These are phyloP conservation scores for Solanum clarkiae DNA, from an alignment of 257 asterid species.

Conservation along the genomic window DNA sequence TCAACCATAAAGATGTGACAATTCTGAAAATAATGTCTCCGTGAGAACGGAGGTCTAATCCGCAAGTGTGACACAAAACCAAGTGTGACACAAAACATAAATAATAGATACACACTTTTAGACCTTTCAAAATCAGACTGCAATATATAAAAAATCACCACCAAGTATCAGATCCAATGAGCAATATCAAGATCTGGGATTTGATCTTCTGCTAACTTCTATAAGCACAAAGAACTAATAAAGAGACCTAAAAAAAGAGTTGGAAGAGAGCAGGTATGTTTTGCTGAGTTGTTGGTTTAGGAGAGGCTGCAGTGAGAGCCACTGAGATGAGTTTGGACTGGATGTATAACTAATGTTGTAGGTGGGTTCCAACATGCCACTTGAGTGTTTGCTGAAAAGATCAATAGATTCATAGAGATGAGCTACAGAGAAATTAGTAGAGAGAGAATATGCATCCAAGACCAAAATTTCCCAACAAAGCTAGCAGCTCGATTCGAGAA, in stretches of 20 bases:
- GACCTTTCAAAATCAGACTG: not conserved
- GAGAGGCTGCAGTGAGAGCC: not conserved
- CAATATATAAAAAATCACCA: not conserved
- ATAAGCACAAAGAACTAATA: too few species aligned
- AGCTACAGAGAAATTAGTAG: not conserved
- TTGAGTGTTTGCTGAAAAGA: not conserved
- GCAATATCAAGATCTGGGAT: too few species aligned
- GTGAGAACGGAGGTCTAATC: not conserved
- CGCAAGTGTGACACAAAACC: not conserved
- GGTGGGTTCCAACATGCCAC: not conserved
- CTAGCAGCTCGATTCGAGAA: not conserved
- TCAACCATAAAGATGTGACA: not conserved
- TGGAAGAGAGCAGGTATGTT: not conserved
- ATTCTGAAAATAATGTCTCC: not conserved
- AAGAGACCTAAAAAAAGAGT: too few species aligned
- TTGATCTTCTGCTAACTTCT: too few species aligned
- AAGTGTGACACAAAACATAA: not conserved
- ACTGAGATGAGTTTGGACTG: not conserved
- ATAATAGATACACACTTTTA: not conserved
- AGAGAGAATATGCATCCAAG: not conserved
- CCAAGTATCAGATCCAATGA: not conserved
- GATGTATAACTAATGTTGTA: not conserved
- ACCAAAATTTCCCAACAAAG: not conserved
- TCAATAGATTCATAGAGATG: not conserved
- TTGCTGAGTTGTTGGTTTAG: not conserved